Conservation (phyloP, 306 rosid genomes). For the Trifolium pratense region DNA sequence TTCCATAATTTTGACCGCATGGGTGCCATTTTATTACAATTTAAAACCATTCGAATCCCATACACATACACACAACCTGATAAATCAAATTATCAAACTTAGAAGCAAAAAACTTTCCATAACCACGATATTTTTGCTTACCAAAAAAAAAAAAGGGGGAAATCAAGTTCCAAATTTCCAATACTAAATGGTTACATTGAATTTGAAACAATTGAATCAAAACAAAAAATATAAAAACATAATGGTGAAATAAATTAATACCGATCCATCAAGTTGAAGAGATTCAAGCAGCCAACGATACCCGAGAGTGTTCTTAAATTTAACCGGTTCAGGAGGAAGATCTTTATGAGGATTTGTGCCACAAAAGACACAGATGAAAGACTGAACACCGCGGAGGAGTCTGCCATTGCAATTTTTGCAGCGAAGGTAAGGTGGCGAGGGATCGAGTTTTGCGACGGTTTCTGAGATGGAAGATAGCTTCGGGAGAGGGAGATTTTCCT, state of each 20-base stretch:
- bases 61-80: too few relatives aligned
- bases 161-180: conserved; percentile 1
- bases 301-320: conserved; percentile 66
- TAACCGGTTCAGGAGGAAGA: conserved; percentile 77
- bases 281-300: conserved; percentile 81
- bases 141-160: too few relatives aligned
- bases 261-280: conserved; percentile 79
- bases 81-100: too few relatives aligned
- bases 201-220: not conserved
- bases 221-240: not conserved
- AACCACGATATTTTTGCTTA: too few relatives aligned
- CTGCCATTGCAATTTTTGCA: conserved; percentile 79
- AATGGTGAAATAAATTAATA: conserved; percentile 36
- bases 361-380: conserved; percentile 75
- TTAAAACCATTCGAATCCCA: too few relatives aligned
- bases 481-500: conserved; percentile 55
- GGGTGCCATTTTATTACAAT: too few relatives aligned
- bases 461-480: conserved; percentile 65
- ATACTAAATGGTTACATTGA: conserved; percentile 1
- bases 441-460: conserved; percentile 70
- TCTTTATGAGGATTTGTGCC: conserved; percentile 62
- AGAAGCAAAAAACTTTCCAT: too few relatives aligned
- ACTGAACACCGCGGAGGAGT: conserved; percentile 68
- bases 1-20: too few relatives aligned
- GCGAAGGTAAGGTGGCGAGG: conserved; percentile 79